Base-by-base conservation (phyloP, 1,284 basidiomycete genomes). In the Malassezia psittaci region DNA sequence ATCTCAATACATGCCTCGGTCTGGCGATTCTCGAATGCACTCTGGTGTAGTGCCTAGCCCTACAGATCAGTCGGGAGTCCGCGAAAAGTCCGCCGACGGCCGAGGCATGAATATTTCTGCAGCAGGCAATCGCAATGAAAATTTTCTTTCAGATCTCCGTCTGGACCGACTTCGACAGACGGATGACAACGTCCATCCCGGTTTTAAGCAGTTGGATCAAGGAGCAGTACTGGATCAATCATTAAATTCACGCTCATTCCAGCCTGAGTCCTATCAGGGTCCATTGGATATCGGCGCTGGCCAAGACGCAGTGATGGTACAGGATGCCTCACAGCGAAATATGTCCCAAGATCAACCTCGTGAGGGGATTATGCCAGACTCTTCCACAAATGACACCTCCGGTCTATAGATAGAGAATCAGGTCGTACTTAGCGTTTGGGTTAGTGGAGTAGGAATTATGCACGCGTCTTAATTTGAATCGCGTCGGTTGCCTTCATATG, bases 151-250 rank as follows among this genome's bases (percentile, higher is more conserved):
- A 24, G 54, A 57, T 35, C 41, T 57, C 44, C 54, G 54, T 11
- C 45, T 57, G 3, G 54, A 57, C 41, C 54, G 54, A 38, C 51
- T 57, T n/a, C 55, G 55, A 12, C 55, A 57, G 46, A 13, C 36
- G 5, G 50, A 57, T 19, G 55, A 57, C 24, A 36, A 24, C 13
- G 55, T 57, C 13, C 55, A 57, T 29, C 42, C 55, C 10, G 45
- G 47, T 21, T 57, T 57, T 29, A 57, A 57, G 41, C 55, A 48
- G 46, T 47, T 57, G 13, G 55, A 57, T 10, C 51, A 52, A 12
- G 35, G 45, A 24, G 33, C 45, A 21, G 55, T 57, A 41, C 39
- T 57, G 13, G 54, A 57, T 34, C 49, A 51, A 34, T 56, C 54
- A 32, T 39, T 51, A 15, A 10, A 32, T 19, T 13, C 54, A 24